Percentiles rank a stretch among this genome's conserved stretches.
Conservation (phyloP, 2,329 filamentous ascomycete genomes). For the Ascosphaera aggregata region DNA sequence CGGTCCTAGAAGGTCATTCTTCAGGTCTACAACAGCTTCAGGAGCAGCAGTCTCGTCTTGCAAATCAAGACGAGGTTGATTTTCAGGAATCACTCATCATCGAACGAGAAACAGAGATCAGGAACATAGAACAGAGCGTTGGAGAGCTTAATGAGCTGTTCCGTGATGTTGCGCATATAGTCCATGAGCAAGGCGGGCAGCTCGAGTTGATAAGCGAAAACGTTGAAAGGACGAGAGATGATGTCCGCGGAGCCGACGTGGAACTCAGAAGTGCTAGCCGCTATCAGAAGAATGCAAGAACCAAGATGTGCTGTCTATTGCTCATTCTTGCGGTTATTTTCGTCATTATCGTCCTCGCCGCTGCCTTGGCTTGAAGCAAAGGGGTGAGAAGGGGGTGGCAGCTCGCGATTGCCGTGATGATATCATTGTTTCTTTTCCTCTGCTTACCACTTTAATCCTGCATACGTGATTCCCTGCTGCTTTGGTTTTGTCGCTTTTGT, state of each 20-base stretch:
- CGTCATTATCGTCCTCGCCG: constrained; percentile 71
- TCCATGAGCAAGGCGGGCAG: constrained; percentile 76
- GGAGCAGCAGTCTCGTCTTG: constrained; percentile 56
- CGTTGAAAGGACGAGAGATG: constrained; percentile 56
- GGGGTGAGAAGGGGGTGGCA: too few species aligned
- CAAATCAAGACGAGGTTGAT: constrained; percentile 83
- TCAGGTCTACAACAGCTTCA: constrained; percentile 45
- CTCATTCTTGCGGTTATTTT: constrained; percentile 74
- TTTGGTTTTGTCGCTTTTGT: neutral
- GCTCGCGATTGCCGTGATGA: too few species aligned
- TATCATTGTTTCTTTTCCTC: constrained; percentile 3
- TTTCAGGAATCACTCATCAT: constrained; percentile 92
- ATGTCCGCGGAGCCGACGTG: constrained; percentile 64
- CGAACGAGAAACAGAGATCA: constrained; percentile 89
- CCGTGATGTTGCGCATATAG: constrained; percentile 92
- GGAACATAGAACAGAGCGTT: constrained; percentile 91
- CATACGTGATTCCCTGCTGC: constrained; percentile 2
- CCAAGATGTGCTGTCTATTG: constrained; percentile 81
- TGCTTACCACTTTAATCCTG: neutral
- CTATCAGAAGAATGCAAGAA: constrained; percentile 88
- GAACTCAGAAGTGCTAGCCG: constrained; percentile 68
- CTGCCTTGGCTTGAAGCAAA: constrained; percentile 46
- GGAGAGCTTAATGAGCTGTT: constrained; percentile 92
- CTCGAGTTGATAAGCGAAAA: constrained; percentile 75
- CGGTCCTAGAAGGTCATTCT: constrained; percentile 26